These are phyloP conservation scores for Ustilago esculenta DNA, from an alignment of 1,284 basidiomycete species.

Conservation along the genomic window DNA sequence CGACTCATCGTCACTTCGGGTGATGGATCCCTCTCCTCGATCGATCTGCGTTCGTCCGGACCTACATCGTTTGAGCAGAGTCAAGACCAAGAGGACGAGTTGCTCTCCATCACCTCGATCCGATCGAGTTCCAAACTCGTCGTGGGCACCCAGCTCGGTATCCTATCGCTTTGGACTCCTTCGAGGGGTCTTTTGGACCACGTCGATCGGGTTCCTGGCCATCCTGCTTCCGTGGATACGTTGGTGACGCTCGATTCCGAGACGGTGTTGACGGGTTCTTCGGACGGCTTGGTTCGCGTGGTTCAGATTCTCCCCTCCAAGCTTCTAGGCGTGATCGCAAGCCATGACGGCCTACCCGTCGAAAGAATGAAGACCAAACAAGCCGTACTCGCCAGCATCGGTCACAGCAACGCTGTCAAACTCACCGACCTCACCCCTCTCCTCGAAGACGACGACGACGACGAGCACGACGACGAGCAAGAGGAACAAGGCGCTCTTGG, in stretches of 20 bases:
- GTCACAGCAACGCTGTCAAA: constrained; percentile 85
- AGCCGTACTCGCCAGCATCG: constrained; percentile 90
- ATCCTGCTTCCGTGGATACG: constrained; percentile 73
- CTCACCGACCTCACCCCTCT: constrained; percentile 81
- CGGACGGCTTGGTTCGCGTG: constrained; percentile 88
- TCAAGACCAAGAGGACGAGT: constrained; percentile 95
- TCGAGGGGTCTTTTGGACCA: constrained; percentile 88
- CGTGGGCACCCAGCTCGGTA: constrained; percentile 88
- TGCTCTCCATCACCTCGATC: constrained; percentile 83
- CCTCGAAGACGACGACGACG: constrained; percentile 68
- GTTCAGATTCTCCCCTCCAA: constrained; percentile 90
- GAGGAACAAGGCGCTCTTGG: constrained; percentile 22
- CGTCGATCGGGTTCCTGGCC: constrained; percentile 92
- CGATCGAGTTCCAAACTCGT: constrained; percentile 83
- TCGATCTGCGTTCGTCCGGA: constrained; percentile 72
- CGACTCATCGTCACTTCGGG: constrained; percentile 71
- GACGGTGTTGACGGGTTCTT: constrained; percentile 85
- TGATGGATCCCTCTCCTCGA: constrained; percentile 88
- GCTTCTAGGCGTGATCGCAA: constrained; percentile 86
- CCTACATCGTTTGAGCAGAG: constrained; percentile 76
- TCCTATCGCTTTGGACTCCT: constrained; percentile 89
- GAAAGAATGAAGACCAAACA: constrained; percentile 79
- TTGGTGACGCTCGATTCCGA: constrained; percentile 75
- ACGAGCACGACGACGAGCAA: constrained; percentile 31
- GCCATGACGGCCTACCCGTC: constrained; percentile 84